Evolutionary conservation across 2,329 filamentous ascomycete species (phyloP), one percentile per base, ranked within the genome.

Genomic region (Beauveria sp.): DNA sequence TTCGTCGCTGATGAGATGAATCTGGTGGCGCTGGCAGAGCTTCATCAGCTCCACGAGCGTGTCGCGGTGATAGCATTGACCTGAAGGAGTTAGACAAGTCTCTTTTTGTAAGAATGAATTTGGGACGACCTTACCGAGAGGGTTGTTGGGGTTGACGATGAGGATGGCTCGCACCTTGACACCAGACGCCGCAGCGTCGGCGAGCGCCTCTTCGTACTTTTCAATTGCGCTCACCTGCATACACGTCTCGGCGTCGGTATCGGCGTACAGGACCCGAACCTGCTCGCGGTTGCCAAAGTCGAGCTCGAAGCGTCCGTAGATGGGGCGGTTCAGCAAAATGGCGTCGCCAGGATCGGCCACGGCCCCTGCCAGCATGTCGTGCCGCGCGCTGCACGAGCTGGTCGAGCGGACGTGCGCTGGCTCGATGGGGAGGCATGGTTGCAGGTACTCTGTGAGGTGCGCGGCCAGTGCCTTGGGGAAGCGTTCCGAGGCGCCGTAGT

Each of bases 1-100:
- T 66, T 86, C 83, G 66, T 86, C 83, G 63, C 78, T 80, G 65
- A 85, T 76, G 51, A 85, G 71, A 62, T 85, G 82, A 4, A 85
- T 70, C 3, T 69, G 64, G 63, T 83, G 73, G 46, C 72, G 74
- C 57, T 80, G 71, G 64, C 82, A 84, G 58, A 85, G 75, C 3
- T 67, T 65, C 73, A 84, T 76, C 24, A 81, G 68, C 7, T 69
- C 70, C 0, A 77, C 62, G 3, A 84, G 66, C 0, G 75, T 75
- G 6, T 72, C 68, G n/a, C 69, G 69, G 1, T 77, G 70, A 62
- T 82, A 81, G 66, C 78, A 81, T 62, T 67, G 67, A 2, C 73
- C 71, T 37, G 34, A 5, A 37, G 5, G 14, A 37, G 14, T 37
- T 37, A 37, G 34, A 14, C 5, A 5, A 37, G 34, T 37, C 5